phyloP scores from a whole-genome alignment of 768 basidiomycete genomes.

The Xerocomus spinulosus region DNA sequence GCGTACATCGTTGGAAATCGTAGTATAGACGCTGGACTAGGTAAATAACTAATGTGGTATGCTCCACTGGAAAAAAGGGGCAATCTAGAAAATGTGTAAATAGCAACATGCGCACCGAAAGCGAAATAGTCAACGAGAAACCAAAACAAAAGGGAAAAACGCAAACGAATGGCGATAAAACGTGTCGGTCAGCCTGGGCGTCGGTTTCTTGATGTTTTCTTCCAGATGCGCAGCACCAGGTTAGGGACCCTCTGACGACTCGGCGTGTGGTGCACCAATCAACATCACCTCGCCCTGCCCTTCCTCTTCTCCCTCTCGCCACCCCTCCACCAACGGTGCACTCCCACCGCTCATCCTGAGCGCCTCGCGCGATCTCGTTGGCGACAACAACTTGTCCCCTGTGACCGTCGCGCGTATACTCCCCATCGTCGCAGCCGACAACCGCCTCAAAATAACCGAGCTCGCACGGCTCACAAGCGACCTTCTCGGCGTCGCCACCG shows the following conservation, averaged over 20 bases:
- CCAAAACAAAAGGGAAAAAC: no score
- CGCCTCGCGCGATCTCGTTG: constrained; percentile 3
- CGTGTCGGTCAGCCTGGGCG: no score
- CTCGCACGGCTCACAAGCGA: constrained; percentile 28
- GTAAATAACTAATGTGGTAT: no score
- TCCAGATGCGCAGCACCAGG: neutral
- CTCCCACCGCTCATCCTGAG: neutral
- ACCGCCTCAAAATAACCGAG: constrained; percentile 21
- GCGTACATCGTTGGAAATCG: no score
- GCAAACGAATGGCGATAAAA: no score
- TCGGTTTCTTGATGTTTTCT: neutral
- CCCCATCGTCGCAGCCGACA: constrained; percentile 18
- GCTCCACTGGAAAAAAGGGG: no score
- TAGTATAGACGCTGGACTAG: no score
- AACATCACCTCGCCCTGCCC: constrained; percentile 17
- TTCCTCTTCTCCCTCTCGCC: neutral
- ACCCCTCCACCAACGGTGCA: neutral
- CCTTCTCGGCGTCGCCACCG: neutral
- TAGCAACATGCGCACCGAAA: no score
- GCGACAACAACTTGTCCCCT: neutral
- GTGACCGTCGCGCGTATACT: neutral
- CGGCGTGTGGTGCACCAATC: constrained; percentile 11
- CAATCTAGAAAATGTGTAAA: no score
- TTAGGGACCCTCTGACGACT: constrained; percentile 7
- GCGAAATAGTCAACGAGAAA: no score